Conservation (phyloP, 1,139 yeast genomes). For the Geotrichum citri-aurantii region DNA sequence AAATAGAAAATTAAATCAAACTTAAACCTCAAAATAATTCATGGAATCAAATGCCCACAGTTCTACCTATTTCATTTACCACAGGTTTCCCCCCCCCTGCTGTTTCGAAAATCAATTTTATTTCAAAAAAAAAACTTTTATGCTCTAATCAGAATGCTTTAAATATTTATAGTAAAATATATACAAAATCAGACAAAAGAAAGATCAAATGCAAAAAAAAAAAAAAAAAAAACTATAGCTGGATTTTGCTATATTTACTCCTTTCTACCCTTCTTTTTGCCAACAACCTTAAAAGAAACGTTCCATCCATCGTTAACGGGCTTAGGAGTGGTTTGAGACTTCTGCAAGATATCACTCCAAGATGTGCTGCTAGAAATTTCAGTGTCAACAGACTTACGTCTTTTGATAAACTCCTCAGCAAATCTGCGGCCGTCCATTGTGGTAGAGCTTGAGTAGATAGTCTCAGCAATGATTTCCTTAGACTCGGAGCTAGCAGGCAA, state of each 20-base stretch:
- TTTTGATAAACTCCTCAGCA: slow-evolving; percentile 81
- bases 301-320: slow-evolving; percentile 73
- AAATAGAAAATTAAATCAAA: not conserved
- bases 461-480: slow-evolving; percentile 81
- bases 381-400: slow-evolving; percentile 61
- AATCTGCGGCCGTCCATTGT: slow-evolving; percentile 94
- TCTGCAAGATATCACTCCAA: slow-evolving; percentile 52
- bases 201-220: slow-evolving; percentile 1
- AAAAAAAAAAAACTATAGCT: not conserved
- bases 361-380: slow-evolving; percentile 29
- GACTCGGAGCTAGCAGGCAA: slow-evolving; percentile 73
- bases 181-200: not conserved
- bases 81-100: not conserved
- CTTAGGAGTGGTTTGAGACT: slow-evolving; percentile 48
- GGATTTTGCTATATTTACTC: slow-evolving; percentile 9
- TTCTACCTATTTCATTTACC: not conserved
- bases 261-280: slow-evolving; percentile 47
- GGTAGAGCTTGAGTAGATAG: slow-evolving; percentile 82
- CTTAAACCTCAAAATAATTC: not conserved
- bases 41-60: not conserved
- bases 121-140: too few species aligned
- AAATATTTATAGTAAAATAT: not conserved
- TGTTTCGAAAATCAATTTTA: too few species aligned
- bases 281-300: slow-evolving; percentile 55
- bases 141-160: not conserved